These are phyloP conservation scores for Golubevia pallescens DNA, from an alignment of 1,284 basidiomycete species.

Conservation along the genomic window DNA sequence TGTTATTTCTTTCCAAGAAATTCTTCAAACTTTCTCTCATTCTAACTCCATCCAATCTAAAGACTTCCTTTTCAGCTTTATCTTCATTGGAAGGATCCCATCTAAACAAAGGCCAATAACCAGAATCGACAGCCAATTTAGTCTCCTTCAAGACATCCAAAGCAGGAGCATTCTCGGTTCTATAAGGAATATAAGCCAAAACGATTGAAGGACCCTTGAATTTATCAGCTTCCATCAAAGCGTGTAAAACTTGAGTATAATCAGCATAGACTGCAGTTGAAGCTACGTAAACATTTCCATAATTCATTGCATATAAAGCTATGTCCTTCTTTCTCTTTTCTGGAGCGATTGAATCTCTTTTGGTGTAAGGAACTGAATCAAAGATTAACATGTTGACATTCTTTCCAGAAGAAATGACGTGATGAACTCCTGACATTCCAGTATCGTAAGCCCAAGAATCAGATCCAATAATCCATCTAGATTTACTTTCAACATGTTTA, in stretches of 20 bases:
- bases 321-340: constrained; percentile 64
- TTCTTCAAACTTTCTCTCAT: constrained; percentile 92
- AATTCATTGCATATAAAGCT: constrained; percentile 88
- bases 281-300: constrained; percentile 94
- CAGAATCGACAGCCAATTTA: constrained; percentile 92
- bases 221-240: constrained; percentile 86
- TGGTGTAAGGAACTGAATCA: constrained; percentile 86
- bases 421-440: constrained; percentile 93
- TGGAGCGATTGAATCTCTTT: constrained; percentile 67
- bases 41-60: constrained; percentile 88
- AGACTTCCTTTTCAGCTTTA: constrained; percentile 77
- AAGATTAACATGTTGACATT: constrained; percentile 95
- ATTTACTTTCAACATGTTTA: constrained; percentile 34
- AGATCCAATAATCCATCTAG: constrained; percentile 91
- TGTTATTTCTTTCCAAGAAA: constrained; percentile 95
- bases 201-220: constrained; percentile 90
- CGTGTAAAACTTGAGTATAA: constrained; percentile 91
- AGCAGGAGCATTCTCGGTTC: constrained; percentile 73
- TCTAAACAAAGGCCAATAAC: constrained; percentile 97
- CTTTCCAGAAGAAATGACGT: constrained; percentile 85
- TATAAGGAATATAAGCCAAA: constrained; percentile 91
- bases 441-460: constrained; percentile 98
- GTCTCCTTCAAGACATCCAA: constrained; percentile 93
- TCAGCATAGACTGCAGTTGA: constrained; percentile 94
- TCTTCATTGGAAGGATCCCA: constrained; percentile 89